These are phyloP conservation scores for Mycena leptocephala DNA, from an alignment of 768 basidiomycete species.

Conservation along the genomic window DNA sequence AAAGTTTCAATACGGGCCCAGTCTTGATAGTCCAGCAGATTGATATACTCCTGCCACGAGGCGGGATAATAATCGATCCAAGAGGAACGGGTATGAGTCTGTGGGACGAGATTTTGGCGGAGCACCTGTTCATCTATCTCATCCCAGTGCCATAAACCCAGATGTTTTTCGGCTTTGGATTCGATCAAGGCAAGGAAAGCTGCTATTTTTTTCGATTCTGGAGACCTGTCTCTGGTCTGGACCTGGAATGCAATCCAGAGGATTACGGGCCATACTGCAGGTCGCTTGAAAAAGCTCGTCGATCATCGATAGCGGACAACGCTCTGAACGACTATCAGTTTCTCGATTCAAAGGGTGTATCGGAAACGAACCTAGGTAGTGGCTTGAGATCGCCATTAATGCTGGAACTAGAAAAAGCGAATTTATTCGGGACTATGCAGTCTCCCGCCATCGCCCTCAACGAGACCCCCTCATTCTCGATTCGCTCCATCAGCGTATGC, in stretches of 20 bases:
- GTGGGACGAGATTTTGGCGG: too few relatives aligned
- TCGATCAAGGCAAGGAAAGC: too few relatives aligned
- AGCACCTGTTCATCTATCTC: too few relatives aligned
- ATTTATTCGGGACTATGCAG: constrained; percentile 8
- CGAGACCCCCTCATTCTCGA: constrained; percentile 78
- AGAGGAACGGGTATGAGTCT: too few relatives aligned
- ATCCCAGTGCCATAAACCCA: too few relatives aligned
- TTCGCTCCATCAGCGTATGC: constrained; percentile 81
- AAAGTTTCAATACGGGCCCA: too few relatives aligned
- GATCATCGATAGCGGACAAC: constrained; percentile 1
- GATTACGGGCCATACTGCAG: too few relatives aligned
- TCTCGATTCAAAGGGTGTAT: constrained; percentile 1
- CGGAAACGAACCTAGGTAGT: constrained; percentile 12
- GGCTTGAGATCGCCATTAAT: constrained; percentile 3
- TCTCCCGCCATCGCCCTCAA: constrained; percentile 47
- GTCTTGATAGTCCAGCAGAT: too few relatives aligned
- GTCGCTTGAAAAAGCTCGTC: not conserved
- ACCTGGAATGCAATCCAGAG: constrained; percentile 27
- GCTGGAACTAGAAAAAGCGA: not conserved
- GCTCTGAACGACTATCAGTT: constrained; percentile 15
- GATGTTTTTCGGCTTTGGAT: too few relatives aligned
- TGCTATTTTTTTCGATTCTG: too few relatives aligned
- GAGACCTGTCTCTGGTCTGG: not conserved
- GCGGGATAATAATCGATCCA: too few relatives aligned
- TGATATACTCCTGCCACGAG: too few relatives aligned